Evolutionary conservation across 1,284 basidiomycete genomes (phyloP), one percentile per base, ranked within the genome.

Genomic region (Phellinidium pouzarii): DNA sequence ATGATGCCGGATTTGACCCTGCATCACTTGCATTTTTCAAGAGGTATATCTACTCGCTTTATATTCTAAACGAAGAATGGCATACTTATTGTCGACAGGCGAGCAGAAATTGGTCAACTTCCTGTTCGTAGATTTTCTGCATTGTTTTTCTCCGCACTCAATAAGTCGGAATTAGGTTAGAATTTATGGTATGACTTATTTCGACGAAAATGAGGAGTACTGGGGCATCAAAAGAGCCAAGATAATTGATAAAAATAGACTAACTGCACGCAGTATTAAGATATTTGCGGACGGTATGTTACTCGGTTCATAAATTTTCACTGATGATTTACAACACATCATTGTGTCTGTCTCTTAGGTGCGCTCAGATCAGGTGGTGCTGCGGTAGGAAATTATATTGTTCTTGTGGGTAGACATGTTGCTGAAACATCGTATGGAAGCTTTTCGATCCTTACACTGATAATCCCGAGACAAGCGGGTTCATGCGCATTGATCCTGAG

Each of bases 321-420:
- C 34, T 59, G 20, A 45, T 34, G 31, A 14, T 52, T 14, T 42
- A 40, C 44, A 40, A 50, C 45, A 3, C 20, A 42, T 29, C 51
- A n/a, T 56, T 25, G 31, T 14, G 31, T 34, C 6, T 14, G 14
- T 44, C 52, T 29, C n/a, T 52, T 66, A 84, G 89, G 90, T 56
- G 94, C 93, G 27, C 71, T 96, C n/a, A 80, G 93, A 26, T 87
- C 87, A 11, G 88, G 91, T 61, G 91, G 92, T 23, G 90, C 92
- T 26, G 92, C 93, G 40, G 84, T 95, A 71, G 68, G 80, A 59
- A 67, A 71, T 3, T 8, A 53, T 48, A 23, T 29, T 50, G 44
- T 41, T 19, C 11, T 40, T 22, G 40, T 44, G 23, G 19, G 12
- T n/a, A 20, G 14, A 3, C 8, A 17, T n/a, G 8, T 20, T 40